Evolutionary conservation across 2,329 filamentous ascomycete genomes (phyloP).

Genomic region (Trichoderma simmonsii): DNA sequence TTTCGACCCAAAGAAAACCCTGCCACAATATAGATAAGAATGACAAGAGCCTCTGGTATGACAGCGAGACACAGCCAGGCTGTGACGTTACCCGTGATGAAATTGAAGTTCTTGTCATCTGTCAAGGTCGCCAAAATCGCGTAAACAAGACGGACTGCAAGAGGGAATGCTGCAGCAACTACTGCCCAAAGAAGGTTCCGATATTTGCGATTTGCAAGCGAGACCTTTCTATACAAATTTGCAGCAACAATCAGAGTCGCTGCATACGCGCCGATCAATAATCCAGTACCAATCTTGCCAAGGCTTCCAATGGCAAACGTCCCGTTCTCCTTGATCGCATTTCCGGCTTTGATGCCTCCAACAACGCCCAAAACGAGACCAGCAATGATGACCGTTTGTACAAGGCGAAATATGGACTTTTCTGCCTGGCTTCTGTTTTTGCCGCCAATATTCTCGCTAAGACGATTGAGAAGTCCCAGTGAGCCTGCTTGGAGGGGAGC

Average conservation of each 20-base stretch:
- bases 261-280: not conserved
- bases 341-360: not conserved
- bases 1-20: not conserved
- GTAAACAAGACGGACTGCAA: not conserved
- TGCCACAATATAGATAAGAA: not conserved
- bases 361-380: not conserved
- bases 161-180: not conserved
- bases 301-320: not conserved
- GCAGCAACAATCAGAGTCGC: not conserved
- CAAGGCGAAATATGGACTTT: not conserved
- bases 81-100: not conserved
- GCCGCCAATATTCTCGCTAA: not conserved
- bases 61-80: not conserved
- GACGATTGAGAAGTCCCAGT: not conserved
- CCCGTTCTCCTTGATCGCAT: not conserved
- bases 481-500: not conserved
- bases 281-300: not conserved
- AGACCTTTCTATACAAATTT: not conserved
- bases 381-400: not conserved
- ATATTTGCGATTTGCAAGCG: not conserved
- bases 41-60: not conserved
- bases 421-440: not conserved
- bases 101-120: not conserved
- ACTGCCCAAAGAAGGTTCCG: not conserved
- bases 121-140: not conserved